These are phyloP conservation scores for Dictyostelium citrinum DNA, from an alignment of 78 protist genomes.

Conservation along the genomic window DNA sequence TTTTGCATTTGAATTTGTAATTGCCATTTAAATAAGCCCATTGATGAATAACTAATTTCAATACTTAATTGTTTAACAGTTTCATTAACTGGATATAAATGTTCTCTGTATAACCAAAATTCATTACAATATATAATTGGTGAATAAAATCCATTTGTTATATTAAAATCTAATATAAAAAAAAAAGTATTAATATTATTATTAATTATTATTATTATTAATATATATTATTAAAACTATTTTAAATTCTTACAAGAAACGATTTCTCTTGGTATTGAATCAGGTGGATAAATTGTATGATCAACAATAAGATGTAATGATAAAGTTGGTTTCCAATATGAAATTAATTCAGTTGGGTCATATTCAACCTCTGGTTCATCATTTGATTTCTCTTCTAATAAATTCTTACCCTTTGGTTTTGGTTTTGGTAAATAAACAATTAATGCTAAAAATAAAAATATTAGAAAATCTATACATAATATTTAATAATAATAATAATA, in stretches of 20 bases:
- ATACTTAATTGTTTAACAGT: constrained; percentile 54
- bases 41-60: not conserved
- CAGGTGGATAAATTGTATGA: constrained; percentile 43
- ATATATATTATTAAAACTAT: no score
- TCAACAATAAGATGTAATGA: constrained; percentile 77
- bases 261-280: constrained; percentile 69
- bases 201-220: no score
- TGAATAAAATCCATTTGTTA: constrained; percentile 36
- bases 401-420: constrained; percentile 69
- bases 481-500: not conserved
- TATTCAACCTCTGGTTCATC: not conserved
- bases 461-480: not conserved
- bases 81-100: constrained; percentile 56
- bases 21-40: constrained; percentile 69
- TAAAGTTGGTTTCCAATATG: constrained; percentile 82
- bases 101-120: constrained; percentile 83
- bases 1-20: constrained; percentile 80
- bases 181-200: no score
- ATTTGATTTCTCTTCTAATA: constrained; percentile 15
- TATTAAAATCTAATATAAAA: not conserved
- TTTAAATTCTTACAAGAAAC: not conserved
- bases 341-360: constrained; percentile 53
- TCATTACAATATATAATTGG: constrained; percentile 84
- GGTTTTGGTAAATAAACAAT: constrained; percentile 26
- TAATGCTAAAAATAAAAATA: not conserved